Percentiles rank a stretch among this genome's conserved stretches.
These are phyloP conservation scores for Pythium guiyangense DNA, from an alignment of 352 stramenopile species.

Conservation along the genomic window DNA sequence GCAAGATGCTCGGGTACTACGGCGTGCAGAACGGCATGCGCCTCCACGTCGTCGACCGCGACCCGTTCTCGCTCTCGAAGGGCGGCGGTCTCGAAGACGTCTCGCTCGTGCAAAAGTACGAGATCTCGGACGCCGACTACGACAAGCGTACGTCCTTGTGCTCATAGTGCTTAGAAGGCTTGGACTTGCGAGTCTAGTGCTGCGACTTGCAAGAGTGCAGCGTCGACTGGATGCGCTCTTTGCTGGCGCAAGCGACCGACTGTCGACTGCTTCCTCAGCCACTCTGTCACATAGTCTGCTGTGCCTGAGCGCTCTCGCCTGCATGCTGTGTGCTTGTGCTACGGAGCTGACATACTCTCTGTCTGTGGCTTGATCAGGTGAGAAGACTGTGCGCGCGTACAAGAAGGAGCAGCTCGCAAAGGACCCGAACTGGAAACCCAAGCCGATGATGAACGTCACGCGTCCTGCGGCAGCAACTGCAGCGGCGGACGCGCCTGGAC, in stretches of 20 bases:
- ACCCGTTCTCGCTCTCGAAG: slow-evolving; percentile 95
- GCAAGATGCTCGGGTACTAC: slow-evolving; percentile 91
- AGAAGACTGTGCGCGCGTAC: slow-evolving; percentile 97
- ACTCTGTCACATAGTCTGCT: too few species aligned
- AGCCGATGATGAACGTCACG: slow-evolving; percentile 55
- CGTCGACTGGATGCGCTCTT: too few species aligned
- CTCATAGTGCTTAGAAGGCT: background rate
- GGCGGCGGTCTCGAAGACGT: slow-evolving; percentile 96
- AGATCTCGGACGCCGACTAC: slow-evolving; percentile 98
- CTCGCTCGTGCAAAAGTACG: slow-evolving; percentile 96
- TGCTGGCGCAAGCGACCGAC: too few species aligned
- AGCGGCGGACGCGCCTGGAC: slow-evolving; percentile 33
- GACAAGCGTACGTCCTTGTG: slow-evolving; percentile 82
- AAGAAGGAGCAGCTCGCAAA: slow-evolving; percentile 94
- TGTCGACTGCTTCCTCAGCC: too few species aligned
- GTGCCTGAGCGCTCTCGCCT: background rate
- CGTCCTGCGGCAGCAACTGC: slow-evolving; percentile 24
- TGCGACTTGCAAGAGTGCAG: too few species aligned
- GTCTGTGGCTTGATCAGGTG: slow-evolving; percentile 31
- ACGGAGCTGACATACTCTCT: background rate
- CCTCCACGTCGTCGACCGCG: slow-evolving; percentile 94
- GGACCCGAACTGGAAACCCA: slow-evolving; percentile 94
- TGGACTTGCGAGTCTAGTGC: background rate
- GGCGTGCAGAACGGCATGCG: slow-evolving; percentile 88
- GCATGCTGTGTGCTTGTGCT: background rate